Evolutionary conservation across 441 rosid species (phyloP).

Genomic region (Isatis lusitanica): DNA sequence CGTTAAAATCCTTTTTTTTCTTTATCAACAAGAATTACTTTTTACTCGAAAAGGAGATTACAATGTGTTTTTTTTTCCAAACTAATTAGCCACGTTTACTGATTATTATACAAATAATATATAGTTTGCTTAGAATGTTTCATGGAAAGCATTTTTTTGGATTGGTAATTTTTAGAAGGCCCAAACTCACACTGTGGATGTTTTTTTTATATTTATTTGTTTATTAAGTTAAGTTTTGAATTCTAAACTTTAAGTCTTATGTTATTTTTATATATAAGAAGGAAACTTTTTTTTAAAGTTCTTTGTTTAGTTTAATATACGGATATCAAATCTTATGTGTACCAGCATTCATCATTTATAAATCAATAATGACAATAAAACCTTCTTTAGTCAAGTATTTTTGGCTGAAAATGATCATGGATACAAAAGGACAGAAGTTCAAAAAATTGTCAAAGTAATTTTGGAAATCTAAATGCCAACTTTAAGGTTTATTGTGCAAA

Average conservation of each 20-base stretch:
- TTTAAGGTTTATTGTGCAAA: slow-evolving; percentile 10
- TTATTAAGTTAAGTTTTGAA: background rate
- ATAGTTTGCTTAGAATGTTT: background rate
- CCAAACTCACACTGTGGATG: background rate
- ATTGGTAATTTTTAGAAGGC: background rate
- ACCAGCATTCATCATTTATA: background rate
- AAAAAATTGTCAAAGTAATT: background rate
- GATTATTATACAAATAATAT: background rate
- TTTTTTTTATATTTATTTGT: background rate
- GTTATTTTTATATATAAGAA: background rate
- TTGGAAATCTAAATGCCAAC: background rate
- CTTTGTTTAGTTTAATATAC: background rate
- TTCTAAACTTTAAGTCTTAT: background rate
- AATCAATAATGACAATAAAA: background rate
- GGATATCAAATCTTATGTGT: background rate
- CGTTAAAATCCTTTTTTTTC: background rate
- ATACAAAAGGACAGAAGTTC: background rate
- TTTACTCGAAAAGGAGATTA: background rate
- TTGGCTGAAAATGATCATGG: background rate
- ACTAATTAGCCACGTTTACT: background rate
- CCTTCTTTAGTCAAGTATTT: background rate
- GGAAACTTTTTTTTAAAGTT: too few relatives aligned
- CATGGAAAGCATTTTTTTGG: background rate
- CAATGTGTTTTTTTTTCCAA: background rate
- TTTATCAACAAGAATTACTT: background rate